Base-by-base conservation (phyloP, 2,329 filamentous ascomycete species). In the Blumeriella jaapii region DNA sequence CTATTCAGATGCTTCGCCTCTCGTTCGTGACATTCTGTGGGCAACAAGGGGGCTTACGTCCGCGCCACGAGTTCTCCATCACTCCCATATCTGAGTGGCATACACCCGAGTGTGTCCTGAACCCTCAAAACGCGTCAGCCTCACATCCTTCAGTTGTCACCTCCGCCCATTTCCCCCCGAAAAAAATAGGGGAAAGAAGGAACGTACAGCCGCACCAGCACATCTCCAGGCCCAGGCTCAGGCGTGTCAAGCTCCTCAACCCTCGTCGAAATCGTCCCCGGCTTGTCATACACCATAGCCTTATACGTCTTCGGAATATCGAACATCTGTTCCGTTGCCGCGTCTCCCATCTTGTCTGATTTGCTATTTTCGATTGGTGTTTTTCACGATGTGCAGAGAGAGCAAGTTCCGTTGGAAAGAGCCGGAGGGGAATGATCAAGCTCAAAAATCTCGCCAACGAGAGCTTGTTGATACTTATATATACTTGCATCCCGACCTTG, bases 221-320 rank as follows among this genome's bases (percentile, higher is more conserved):
- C 71, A 51, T 81, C 67, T 38, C 74, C 74, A 0, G 66, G 54
- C 2, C 71, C 72, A 3, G 76, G 76, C 53, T 78, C 71, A 2
- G 76, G 76, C 24, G 71, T 74, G 45, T 79, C 73, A 30, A 79
- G 55, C 40, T 72, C 70, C 39, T 70, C 68, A 29, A 80, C 59
- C 54, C 78, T 76, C 6, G 74, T 78, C 2, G 73, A 78, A 41
- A 80, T 65, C 3, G 62, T 67, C 31, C 76, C 76, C 0, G 76
- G 76, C 50, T 74, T 67, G 57, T 80, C 74, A 51, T 78, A 81
- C 38, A 81, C 60, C 39, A 60, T 57, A 23, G 74, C 75, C 57
- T 77, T 79, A 56, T 78, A 70, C 41, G 68, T 75, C 49, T 67
- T 65, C 4, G 76, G 66, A 15, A 69, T 60, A 19, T 63, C 58